Percentiles rank a stretch among this genome's conserved stretches.
These are phyloP conservation scores for Adansonia digitata DNA, from an alignment of 345 rosid species.

Conservation along the genomic window DNA sequence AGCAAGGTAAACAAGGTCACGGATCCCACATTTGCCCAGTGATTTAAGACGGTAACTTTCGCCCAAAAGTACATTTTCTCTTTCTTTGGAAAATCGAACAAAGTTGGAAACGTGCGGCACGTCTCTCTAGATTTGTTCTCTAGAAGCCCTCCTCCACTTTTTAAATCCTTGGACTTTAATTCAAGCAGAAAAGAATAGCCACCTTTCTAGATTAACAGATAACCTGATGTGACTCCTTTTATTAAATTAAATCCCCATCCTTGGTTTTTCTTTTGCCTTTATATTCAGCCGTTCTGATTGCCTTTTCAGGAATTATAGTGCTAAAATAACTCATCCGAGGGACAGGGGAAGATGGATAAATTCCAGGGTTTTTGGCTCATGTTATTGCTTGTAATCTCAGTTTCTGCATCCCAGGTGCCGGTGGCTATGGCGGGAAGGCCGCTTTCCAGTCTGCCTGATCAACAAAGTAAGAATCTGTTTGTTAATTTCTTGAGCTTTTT, in stretches of 20 bases:
- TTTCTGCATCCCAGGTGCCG: neutral
- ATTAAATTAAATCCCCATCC: neutral
- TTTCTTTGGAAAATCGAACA: conserved; percentile 18
- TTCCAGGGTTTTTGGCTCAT: neutral
- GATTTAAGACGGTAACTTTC: neutral
- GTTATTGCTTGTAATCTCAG: neutral
- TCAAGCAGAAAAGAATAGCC: conserved; percentile 20
- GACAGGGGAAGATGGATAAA: neutral
- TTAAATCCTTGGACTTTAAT: neutral
- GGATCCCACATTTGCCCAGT: neutral
- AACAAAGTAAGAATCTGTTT: conserved; percentile 7
- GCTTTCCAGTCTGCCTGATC: neutral
- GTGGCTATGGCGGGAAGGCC: conserved; percentile 1
- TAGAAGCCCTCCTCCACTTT: conserved; percentile 8
- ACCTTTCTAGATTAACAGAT: conserved; percentile 15
- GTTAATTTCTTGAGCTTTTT: neutral
- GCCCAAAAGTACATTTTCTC: neutral
- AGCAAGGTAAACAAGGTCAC: neutral
- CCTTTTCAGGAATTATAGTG: neutral
- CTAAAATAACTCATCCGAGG: neutral
- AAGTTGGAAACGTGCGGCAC: conserved; percentile 22
- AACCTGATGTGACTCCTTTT: neutral
- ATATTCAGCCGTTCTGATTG: neutral
- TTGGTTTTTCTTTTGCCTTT: neutral
- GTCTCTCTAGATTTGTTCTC: neutral